Base-by-base conservation (phyloP, 805 yeast species). In the Kazachstania martiniae region DNA sequence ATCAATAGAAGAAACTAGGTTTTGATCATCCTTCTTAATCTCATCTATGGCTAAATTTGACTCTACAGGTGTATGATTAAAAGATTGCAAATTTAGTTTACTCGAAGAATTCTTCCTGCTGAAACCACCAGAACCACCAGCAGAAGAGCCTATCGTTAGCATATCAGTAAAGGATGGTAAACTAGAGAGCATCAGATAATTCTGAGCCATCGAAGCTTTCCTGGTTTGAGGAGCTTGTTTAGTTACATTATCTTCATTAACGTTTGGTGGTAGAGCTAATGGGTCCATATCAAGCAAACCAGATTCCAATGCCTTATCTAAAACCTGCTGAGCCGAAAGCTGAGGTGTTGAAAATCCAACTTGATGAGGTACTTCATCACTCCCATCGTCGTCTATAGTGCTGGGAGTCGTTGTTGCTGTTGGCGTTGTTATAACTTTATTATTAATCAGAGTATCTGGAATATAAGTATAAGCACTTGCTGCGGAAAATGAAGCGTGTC, bases 261-360 rank as follows among this genome's bases (percentile, higher is more conserved):
- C 10, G 8, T 32, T 8, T 6, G 51, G 45, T 4, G 55, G 51
- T 28, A 51, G 36, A 8, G 41, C 40, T 16, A 49, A 28, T 5
- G 46, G 29, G 10, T 52, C 56, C 10, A 40, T 27, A 21, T 51
- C 48, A 3, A 42, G 35, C 4, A 47, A 36, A 24, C 53, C 55
- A 8, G 49, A 36, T 16, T 46, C 48, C 10, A 44, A 31, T 4
- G 49, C 50, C 25, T 48, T 52, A 14, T 36, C 32, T 33, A 56
- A 51, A n/a, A 64, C 39, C 24, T 70, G 72, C 7, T 59, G 56
- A 2, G 77, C 74, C 5, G 62, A 48, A 26, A 74, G 46, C 51
- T 83, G 94, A 2, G 94, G 94, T 0, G 91, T 79, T 1, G 93
- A 72, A 49, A 80, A 83, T 2, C 76, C 81, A 15, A 79, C 85